Evolutionary conservation across 2,329 filamentous ascomycete genomes (phyloP).

Genomic region (Phialophora verrucosa): DNA sequence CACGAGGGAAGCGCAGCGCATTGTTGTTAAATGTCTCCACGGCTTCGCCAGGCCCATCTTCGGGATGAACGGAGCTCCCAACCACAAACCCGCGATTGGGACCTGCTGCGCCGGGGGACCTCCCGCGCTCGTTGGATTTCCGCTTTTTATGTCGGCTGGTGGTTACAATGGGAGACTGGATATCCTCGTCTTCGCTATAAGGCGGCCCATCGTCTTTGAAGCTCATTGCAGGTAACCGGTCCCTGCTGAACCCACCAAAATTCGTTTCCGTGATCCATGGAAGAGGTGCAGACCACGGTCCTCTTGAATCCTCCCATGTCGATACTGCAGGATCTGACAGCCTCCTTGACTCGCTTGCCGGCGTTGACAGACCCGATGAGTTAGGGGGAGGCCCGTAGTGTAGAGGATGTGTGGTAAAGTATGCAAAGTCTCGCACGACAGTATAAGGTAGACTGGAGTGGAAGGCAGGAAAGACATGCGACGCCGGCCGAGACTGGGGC

Average conservation of each 20-base stretch:
- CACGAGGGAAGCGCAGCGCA: slow-evolving; percentile 54
- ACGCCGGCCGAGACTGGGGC: slow-evolving; percentile 75
- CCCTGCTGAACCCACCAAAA: slow-evolving; percentile 60
- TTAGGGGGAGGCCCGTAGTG: slow-evolving; percentile 91
- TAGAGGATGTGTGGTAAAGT: slow-evolving; percentile 78
- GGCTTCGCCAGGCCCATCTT: slow-evolving; percentile 77
- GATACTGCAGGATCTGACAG: slow-evolving; percentile 80
- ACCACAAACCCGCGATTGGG: slow-evolving; percentile 70
- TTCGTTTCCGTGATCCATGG: slow-evolving; percentile 44
- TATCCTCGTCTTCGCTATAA: slow-evolving; percentile 93
- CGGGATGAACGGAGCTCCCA: slow-evolving; percentile 69
- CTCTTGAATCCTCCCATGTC: slow-evolving; percentile 72
- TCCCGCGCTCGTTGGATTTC: slow-evolving; percentile 65
- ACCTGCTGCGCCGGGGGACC: slow-evolving; percentile 58
- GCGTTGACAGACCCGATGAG: slow-evolving; percentile 82
- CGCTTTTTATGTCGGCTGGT: slow-evolving; percentile 85
- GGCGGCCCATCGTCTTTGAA: slow-evolving; percentile 82
- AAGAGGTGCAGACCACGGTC: slow-evolving; percentile 61
- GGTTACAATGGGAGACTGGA: slow-evolving; percentile 85
- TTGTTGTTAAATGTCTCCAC: slow-evolving; percentile 71
- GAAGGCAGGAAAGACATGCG: slow-evolving; percentile 81
- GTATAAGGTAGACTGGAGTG: slow-evolving; percentile 86
- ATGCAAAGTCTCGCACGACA: slow-evolving; percentile 95
- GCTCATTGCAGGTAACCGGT: slow-evolving; percentile 75
- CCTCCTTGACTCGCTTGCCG: slow-evolving; percentile 76